A percentile compares a stretch with the other conserved stretches of the same genome.
Evolutionary conservation across 2,329 filamentous ascomycete genomes (phyloP).

Genomic region (Pestalotiopsis sp.): DNA sequence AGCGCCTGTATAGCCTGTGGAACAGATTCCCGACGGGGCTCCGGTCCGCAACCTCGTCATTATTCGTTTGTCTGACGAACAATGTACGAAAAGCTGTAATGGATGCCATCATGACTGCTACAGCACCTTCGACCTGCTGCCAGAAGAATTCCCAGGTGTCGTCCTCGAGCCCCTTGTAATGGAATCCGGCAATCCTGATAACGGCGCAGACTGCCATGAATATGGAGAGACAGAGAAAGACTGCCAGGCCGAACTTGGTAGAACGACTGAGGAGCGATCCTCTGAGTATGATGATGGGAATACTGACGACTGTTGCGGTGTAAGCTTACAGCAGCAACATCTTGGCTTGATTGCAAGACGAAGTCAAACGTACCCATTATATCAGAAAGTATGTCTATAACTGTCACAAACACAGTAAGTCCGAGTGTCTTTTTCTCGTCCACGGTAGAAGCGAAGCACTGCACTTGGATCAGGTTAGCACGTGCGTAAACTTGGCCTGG

Average conservation of each 20-base stretch:
- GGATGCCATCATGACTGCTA: slow-evolving; percentile 25
- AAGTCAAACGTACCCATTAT: slow-evolving; percentile 18
- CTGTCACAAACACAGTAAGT: slow-evolving; percentile 21
- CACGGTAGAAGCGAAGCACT: slow-evolving; percentile 15
- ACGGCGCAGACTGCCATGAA: slow-evolving; percentile 23
- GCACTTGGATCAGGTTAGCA: slow-evolving; percentile 16
- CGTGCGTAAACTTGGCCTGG: background rate
- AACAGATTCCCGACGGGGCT: slow-evolving; percentile 14
- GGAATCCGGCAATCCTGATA: slow-evolving; percentile 16
- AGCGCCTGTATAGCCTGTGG: slow-evolving; percentile 7
- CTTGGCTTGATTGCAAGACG: background rate
- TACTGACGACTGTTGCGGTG: slow-evolving; percentile 18
- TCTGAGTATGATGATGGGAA: slow-evolving; percentile 25
- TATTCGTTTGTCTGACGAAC: slow-evolving; percentile 10
- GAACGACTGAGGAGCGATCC: slow-evolving; percentile 14
- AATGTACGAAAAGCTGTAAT: slow-evolving; percentile 25
- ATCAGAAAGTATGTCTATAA: slow-evolving; percentile 23
- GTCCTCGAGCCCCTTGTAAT: slow-evolving; percentile 17
- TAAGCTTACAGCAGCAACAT: background rate
- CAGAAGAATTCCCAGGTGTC: slow-evolving; percentile 25
- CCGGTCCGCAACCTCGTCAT: background rate
- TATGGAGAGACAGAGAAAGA: slow-evolving; percentile 24
- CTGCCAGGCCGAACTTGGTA: slow-evolving; percentile 20
- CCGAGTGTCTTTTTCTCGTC: background rate
- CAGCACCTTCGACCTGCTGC: slow-evolving; percentile 22